Conservation (phyloP, 352 stramenopile species). For the Stramenopiles sp. region DNA sequence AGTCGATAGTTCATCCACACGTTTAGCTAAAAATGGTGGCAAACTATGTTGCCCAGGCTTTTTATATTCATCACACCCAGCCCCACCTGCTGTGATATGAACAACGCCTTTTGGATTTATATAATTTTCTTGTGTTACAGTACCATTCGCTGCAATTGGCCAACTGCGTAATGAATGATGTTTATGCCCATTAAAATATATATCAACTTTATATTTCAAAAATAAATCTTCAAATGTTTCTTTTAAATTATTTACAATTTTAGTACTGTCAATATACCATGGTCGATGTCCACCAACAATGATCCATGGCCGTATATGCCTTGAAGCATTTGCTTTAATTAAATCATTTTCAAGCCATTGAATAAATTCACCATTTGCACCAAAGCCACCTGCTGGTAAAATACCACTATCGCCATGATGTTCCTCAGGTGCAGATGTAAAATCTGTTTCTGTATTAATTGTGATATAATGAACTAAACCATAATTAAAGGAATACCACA, state of each 20-base stretch:
- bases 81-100: conserved; percentile 37
- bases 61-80: conserved; percentile 22
- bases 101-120: conserved; percentile 34
- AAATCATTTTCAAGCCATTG: conserved; percentile 24
- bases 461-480: conserved; percentile 49
- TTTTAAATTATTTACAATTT: conserved; percentile 28
- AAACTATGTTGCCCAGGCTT: no score
- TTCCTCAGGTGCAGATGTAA: conserved; percentile 13
- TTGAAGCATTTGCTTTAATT: conserved; percentile 29
- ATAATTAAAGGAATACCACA: conserved; percentile 67
- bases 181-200: conserved; percentile 52
- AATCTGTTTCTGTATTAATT: conserved; percentile 47
- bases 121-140: conserved; percentile 32
- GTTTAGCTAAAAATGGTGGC: conserved; percentile 12
- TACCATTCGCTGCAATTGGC: conserved; percentile 29
- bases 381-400: conserved; percentile 14
- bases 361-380: conserved; percentile 22
- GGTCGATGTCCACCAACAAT: conserved; percentile 45
- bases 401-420: no score
- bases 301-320: conserved; percentile 36
- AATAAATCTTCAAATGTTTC: conserved; percentile 50
- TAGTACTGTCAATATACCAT: conserved; percentile 29
- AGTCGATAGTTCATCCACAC: conserved; percentile 10
- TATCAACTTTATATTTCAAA: conserved; percentile 53
- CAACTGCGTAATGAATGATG: conserved; percentile 55